These are phyloP conservation scores for Diaporthe nobilis DNA, from an alignment of 2,329 filamentous ascomycete species.

Conservation along the genomic window DNA sequence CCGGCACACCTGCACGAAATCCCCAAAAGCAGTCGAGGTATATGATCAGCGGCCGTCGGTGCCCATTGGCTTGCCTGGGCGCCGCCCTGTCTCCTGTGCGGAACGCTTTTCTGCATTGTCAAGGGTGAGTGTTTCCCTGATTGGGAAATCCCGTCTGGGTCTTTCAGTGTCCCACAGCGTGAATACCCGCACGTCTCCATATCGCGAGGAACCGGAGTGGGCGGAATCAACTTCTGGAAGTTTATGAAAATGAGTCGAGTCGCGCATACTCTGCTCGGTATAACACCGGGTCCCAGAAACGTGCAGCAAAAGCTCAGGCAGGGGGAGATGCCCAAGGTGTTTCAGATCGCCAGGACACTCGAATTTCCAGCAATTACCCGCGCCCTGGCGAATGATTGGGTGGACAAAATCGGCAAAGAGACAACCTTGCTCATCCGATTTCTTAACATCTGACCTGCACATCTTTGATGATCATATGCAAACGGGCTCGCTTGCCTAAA, in stretches of 20 bases:
- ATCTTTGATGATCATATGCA: slow-evolving; percentile 38
- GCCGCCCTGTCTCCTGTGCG: slow-evolving; percentile 7
- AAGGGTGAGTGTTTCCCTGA: background rate
- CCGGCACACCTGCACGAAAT: slow-evolving; percentile 17
- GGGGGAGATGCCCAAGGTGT: slow-evolving; percentile 9
- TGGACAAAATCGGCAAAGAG: slow-evolving; percentile 28
- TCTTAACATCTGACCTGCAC: slow-evolving; percentile 44
- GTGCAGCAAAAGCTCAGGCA: slow-evolving; percentile 15
- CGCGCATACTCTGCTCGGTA: background rate
- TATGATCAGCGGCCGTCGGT: slow-evolving; percentile 12
- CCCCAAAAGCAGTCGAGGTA: slow-evolving; percentile 15
- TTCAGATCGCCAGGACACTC: slow-evolving; percentile 29
- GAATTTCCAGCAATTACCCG: slow-evolving; percentile 33
- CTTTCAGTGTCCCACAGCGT: slow-evolving; percentile 13
- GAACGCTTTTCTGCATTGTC: slow-evolving; percentile 8
- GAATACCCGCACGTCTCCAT: slow-evolving; percentile 18
- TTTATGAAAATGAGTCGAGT: background rate
- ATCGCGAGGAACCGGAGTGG: background rate
- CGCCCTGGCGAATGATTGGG: slow-evolving; percentile 21
- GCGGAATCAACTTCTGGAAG: background rate
- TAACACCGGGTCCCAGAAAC: background rate
- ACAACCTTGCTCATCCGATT: slow-evolving; percentile 19
- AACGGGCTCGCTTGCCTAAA: slow-evolving; percentile 27
- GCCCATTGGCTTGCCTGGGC: slow-evolving; percentile 17
- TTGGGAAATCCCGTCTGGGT: slow-evolving; percentile 20